Evolutionary conservation across 208 protist genomes (phyloP), one percentile per base, ranked within the genome.

Genomic region (Angomonas deanei): DNA sequence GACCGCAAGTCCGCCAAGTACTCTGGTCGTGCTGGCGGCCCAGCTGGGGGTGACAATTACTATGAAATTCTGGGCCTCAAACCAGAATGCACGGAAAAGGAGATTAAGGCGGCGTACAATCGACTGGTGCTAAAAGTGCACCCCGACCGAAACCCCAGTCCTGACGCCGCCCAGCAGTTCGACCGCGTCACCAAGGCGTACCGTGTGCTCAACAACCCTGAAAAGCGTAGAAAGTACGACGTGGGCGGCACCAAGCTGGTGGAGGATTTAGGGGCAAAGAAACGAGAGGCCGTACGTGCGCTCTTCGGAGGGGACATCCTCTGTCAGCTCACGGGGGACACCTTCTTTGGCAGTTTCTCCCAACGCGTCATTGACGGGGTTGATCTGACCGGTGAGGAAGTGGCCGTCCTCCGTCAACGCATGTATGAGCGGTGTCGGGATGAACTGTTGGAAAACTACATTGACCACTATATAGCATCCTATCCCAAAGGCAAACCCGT

Each of bases 151-250:
- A 91, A 94, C 69, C 79, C 86, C 1, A 82, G 66, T 55, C 84
- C 80, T n/a, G 64, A 85, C 10, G 92, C 92, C 2, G 83, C 80
- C n/a, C 66, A 81, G 47, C 76, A 96, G 55, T 97, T 97, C 61
- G 84, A 97, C 31, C 48, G 70, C 15, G 84, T 99, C 15, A 94
- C 86, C 27, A 84, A 95, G 64, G 98, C 98, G 5, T 99, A 99
- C 79, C 95, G 98, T 28, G 87, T 99, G 1, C 78, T 99, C 15
- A 85, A 66, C 3, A 96, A 99, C 66, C 56, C 76, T n/a, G 72
- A 98, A 68, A 98, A 99, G 72, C 84, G 97, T 13, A 73, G 82
- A 55, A 86, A 98, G 56, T 99, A 99, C 72, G 98, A 99, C 66
- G 66, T 97, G 39, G 97, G 94, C 66, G 98, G 98, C 31, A 83